Conservation (phyloP, 257 asterid genomes). For the Handroanthus guayacan region DNA sequence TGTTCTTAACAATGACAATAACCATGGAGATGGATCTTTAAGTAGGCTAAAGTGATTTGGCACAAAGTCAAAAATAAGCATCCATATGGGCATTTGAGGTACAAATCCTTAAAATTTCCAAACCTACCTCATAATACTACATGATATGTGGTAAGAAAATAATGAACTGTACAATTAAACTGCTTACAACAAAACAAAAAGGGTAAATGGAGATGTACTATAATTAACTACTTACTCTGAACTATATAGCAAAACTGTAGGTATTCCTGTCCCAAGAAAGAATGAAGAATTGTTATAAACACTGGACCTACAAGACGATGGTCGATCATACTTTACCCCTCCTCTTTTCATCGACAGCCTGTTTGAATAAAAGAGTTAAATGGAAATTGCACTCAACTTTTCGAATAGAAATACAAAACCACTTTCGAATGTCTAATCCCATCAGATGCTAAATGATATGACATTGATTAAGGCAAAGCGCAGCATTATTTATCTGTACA, state of each 20-base stretch:
- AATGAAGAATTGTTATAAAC: slow-evolving; percentile 64
- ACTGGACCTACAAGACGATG: slow-evolving; percentile 40
- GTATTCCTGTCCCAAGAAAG: slow-evolving; percentile 56
- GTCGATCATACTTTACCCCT: slow-evolving; percentile 64
- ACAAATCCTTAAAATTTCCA: slow-evolving; percentile 28
- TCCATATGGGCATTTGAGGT: slow-evolving; percentile 1
- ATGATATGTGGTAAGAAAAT: slow-evolving; percentile 18
- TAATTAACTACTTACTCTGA: slow-evolving; percentile 43
- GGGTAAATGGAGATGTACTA: slow-evolving; percentile 8
- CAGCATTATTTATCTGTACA: neutral
- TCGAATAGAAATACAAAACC: neutral
- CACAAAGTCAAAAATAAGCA: slow-evolving; percentile 38
- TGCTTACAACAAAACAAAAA: slow-evolving; percentile 40
- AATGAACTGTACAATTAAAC: slow-evolving; percentile 47
- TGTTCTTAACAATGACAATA: too few species aligned
- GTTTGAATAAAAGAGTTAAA: slow-evolving; percentile 33
- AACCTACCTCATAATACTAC: slow-evolving; percentile 10
- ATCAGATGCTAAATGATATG: neutral
- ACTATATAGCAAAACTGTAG: slow-evolving; percentile 49
- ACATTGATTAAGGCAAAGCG: neutral
- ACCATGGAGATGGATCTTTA: neutral
- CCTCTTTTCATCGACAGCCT: slow-evolving; percentile 91
- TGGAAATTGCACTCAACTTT: too few species aligned
- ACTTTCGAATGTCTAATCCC: neutral
- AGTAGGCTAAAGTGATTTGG: neutral